Conservation (phyloP, 805 yeast species). For the Ogataea saltuana region DNA sequence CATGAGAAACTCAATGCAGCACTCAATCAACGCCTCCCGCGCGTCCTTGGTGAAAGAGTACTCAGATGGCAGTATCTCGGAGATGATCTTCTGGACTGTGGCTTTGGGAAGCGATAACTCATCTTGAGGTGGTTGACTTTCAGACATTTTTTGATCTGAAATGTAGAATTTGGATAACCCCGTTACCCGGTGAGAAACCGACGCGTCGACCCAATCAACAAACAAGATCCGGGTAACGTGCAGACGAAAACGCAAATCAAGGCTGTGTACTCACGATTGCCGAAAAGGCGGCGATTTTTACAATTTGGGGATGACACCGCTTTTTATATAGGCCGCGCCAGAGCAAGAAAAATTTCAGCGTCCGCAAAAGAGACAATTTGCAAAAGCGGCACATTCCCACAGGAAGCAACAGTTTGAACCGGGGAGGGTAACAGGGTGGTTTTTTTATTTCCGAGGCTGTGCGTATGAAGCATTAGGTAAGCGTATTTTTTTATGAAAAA, state of each 20-base stretch:
- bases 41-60: constrained; percentile 89
- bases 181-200: constrained; percentile 3
- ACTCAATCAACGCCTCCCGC: constrained; percentile 91
- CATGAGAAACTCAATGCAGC: constrained; percentile 95
- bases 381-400: too few species aligned
- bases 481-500: too few species aligned
- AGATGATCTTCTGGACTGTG: constrained; percentile 91
- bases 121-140: constrained; percentile 29
- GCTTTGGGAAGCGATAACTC: constrained; percentile 54
- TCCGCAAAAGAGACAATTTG: constrained; percentile 3
- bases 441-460: too few species aligned
- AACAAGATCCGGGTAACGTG: constrained; percentile 2
- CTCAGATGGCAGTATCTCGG: constrained; percentile 88
- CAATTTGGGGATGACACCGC: constrained; percentile 10
- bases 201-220: constrained; percentile 2
- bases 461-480: too few species aligned
- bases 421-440: too few species aligned
- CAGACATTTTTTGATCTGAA: constrained; percentile 26
- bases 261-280: constrained; percentile 1
- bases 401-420: too few species aligned
- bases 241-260: background rate
- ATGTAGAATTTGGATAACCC: background rate
- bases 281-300: constrained; percentile 1
- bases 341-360: constrained; percentile 4
- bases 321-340: constrained; percentile 7